A percentile compares a stretch with the other conserved stretches of the same genome.
Evolutionary conservation across 2,329 filamentous ascomycete genomes (phyloP).

Genomic region (Daldinia eschscholtzii): DNA sequence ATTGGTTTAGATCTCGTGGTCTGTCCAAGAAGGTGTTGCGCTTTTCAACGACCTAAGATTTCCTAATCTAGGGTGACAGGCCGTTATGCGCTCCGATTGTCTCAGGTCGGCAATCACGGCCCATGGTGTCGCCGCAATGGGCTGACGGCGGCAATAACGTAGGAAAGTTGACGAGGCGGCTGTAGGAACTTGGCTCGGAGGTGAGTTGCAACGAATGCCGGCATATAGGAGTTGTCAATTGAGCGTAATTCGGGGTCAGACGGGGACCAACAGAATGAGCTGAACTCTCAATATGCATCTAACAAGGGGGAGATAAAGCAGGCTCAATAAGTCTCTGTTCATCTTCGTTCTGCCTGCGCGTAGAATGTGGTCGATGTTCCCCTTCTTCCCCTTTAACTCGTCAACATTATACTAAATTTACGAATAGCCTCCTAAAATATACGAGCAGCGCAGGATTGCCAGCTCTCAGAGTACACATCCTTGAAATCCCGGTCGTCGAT

Average conservation of each 20-base stretch:
- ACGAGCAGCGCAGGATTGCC: constrained; percentile 11
- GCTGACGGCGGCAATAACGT: background rate
- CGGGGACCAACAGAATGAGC: background rate
- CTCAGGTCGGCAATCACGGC: background rate
- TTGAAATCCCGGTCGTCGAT: background rate
- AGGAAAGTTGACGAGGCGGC: background rate
- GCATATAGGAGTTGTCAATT: background rate
- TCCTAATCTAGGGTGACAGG: background rate
- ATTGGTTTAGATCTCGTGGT: background rate
- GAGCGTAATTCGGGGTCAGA: background rate
- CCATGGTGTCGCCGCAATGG: constrained; percentile 3
- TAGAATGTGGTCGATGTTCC: background rate
- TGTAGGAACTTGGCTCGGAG: background rate
- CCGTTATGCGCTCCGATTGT: background rate
- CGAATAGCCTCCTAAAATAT: constrained; percentile 1
- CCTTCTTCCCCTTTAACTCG: background rate
- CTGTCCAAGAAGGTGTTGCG: background rate
- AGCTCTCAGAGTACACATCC: constrained; percentile 12
- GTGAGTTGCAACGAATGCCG: background rate
- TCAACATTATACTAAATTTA: background rate
- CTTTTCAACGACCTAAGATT: background rate
- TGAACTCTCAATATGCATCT: background rate
- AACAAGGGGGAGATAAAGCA: background rate
- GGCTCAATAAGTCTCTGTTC: background rate
- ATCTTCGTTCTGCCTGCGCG: background rate